Evolutionary conservation across 1,139 yeast species (phyloP), one percentile per base, ranked within the genome.

Genomic region (Scheffersomyces stambukii): DNA sequence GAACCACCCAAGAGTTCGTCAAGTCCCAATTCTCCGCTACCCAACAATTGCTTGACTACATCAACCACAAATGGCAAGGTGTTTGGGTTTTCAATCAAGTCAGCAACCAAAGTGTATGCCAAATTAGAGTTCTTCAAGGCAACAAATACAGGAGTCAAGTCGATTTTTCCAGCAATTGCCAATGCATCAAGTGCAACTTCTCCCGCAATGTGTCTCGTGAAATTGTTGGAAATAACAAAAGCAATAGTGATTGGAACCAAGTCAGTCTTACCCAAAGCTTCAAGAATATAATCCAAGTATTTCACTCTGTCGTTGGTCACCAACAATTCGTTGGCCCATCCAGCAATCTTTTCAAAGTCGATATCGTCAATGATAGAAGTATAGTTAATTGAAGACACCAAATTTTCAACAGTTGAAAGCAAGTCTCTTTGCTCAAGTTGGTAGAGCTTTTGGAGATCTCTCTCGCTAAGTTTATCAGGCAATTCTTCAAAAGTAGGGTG

Each of bases 111-210:
- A 3, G 51, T 43, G 33, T 59, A 60, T n/a, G 52, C 60, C 37
- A 60, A 53, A 4, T 57, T 57, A 12, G 64, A 57, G 33, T 52
- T 40, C 35, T 58, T 62, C 32, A 60, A 54, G 6, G 63, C 64
- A 25, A 46, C 52, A 37, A 55, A 57, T 17, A 59, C 41, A n/a
- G 48, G 38, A 14, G 64, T 58, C 22, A 55, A 36, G 38, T 60
- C 54, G 31, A 50, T 30, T 8, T 42, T 32, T 4, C 44, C 47
- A 13, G 44, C 43, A 28, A 43, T 26, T 9, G 30, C 32, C 27
- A 55, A 41, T 6, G 47, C 43, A 8, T 42, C 43, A 20, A 41
- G 45, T 21, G 54, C 40, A 7, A 48, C 33, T 8, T 36, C 37
- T 13, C 40, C 37, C 14, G 51, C 48, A 31, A 56, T 33, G 3